phyloP scores from a whole-genome alignment of 345 rosid species.

The Euclidium syriacum region DNA sequence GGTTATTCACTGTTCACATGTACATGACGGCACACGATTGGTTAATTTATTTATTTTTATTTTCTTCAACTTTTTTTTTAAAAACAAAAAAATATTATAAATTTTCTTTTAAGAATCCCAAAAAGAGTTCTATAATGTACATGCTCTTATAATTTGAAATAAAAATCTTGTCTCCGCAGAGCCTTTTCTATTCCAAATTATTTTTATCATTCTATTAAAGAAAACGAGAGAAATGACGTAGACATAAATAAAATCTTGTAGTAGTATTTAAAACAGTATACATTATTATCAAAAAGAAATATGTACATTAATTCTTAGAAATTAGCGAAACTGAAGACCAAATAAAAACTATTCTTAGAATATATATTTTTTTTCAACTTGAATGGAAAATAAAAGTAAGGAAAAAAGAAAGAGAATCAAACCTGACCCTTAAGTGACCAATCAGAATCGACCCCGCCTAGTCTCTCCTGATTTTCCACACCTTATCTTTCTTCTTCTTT shows the following conservation, averaged over 20 bases:
- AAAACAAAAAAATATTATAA: not conserved
- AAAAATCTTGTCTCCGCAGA: too few species aligned
- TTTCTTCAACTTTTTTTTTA: not conserved
- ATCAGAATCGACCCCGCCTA: conserved; percentile 44
- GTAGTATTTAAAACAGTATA: not conserved
- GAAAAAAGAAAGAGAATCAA: conserved; percentile 32
- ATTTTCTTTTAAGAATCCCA: too few species aligned
- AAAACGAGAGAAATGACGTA: conserved; percentile 11
- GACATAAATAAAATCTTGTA: not conserved
- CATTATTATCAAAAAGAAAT: not conserved
- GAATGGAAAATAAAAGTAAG: not conserved
- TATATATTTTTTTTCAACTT: not conserved
- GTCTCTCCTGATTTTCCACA: conserved; percentile 32
- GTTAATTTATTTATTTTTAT: too few species aligned
- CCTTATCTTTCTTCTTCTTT: conserved; percentile 31
- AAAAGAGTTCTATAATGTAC: too few species aligned
- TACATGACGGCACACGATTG: too few species aligned
- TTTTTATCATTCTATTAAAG: not conserved
- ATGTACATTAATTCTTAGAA: not conserved
- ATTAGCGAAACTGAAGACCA: too few species aligned
- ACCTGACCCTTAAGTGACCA: conserved; percentile 63
- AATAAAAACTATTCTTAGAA: too few species aligned
- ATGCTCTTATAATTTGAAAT: too few species aligned
- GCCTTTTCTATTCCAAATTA: too few species aligned
- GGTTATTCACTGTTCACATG: too few species aligned